A percentile compares a stretch with the other conserved stretches of the same genome.
Conservation (phyloP, 768 basidiomycete species). For the Hericium alpestre region DNA sequence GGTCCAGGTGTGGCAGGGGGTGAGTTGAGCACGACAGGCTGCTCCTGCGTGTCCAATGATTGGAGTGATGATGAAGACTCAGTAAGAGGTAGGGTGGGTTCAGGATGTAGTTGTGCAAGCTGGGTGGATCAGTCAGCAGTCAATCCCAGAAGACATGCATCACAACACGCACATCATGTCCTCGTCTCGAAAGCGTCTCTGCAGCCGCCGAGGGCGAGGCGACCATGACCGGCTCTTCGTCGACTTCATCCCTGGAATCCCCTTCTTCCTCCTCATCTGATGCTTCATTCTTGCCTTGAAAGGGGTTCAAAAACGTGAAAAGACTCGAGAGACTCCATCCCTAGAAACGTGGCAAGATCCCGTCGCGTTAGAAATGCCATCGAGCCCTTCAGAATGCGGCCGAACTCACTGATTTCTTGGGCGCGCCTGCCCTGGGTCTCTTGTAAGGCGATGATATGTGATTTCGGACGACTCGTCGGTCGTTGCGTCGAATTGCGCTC, state of each 20-base stretch:
- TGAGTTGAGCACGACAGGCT: conserved; percentile 13
- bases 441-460: conserved; percentile 45
- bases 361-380: neutral
- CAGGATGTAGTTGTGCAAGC: neutral
- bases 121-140: neutral
- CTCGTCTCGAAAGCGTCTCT: conserved; percentile 14
- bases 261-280: conserved; percentile 9
- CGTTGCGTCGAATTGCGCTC: conserved; percentile 46
- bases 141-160: neutral
- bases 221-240: conserved; percentile 1
- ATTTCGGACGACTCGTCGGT: conserved; percentile 12
- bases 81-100: neutral
- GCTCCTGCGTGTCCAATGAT: neutral
- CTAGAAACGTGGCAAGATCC: conserved; percentile 14
- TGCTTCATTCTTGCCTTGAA: conserved; percentile 17
- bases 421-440: conserved; percentile 23
- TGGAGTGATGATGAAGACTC: neutral
- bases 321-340: conserved; percentile 43
- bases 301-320: conserved; percentile 42
- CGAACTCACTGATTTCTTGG: conserved; percentile 40
- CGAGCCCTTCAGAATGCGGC: neutral
- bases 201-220: conserved; percentile 1
- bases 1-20: conserved; percentile 12
- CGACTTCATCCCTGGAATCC: neutral
- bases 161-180: conserved; percentile 7